These are phyloP conservation scores for Gypsophila paniculata DNA, from an alignment of 179 eudicot genomes.

Conservation along the genomic window DNA sequence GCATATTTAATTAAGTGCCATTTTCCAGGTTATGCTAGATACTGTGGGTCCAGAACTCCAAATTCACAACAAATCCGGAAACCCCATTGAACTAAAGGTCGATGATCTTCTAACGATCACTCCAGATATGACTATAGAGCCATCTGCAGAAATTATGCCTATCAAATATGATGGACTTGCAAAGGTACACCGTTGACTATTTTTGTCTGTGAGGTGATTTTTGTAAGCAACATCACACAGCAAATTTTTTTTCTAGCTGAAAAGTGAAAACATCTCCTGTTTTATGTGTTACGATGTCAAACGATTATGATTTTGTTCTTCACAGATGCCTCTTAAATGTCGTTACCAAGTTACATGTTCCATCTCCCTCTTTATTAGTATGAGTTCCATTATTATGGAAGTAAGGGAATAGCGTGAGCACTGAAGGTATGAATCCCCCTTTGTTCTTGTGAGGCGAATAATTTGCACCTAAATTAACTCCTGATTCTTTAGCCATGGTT, in stretches of 20 bases:
- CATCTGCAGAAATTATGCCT: slow-evolving; percentile 64
- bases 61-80: slow-evolving; percentile 59
- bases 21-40: slow-evolving; percentile 88
- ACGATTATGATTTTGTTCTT: not conserved
- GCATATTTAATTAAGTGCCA: slow-evolving; percentile 3
- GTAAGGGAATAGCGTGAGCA: too few relatives aligned
- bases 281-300: slow-evolving; percentile 11
- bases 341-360: not conserved
- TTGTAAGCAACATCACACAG: not conserved
- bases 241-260: not conserved
- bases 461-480: not conserved
- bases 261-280: slow-evolving; percentile 11
- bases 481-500: not conserved
- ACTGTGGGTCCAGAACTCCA: slow-evolving; percentile 90
- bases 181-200: slow-evolving; percentile 40
- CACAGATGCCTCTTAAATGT: not conserved
- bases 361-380: not conserved
- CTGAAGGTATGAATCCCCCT: not conserved
- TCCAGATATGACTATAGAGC: slow-evolving; percentile 63
- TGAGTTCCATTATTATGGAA: not conserved
- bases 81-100: slow-evolving; percentile 55
- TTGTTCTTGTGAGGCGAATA: not conserved
- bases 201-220: not conserved
- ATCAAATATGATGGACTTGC: slow-evolving; percentile 76
- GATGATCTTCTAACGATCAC: slow-evolving; percentile 61